Percentiles rank a stretch among this genome's conserved stretches.
These are phyloP conservation scores for Kwoniella shivajii DNA, from an alignment of 1,284 basidiomycete species.

Conservation along the genomic window DNA sequence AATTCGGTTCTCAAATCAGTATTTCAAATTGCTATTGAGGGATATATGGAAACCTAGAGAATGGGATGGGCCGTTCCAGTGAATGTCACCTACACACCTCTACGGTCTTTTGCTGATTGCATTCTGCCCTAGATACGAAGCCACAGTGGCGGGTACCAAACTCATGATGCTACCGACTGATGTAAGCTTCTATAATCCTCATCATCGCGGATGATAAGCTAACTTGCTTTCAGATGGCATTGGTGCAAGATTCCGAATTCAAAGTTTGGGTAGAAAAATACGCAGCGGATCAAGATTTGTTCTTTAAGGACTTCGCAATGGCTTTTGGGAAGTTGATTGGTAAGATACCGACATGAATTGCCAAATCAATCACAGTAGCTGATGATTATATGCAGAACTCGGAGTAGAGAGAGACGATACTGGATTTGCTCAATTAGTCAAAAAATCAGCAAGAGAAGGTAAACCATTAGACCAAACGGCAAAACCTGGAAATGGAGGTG, in stretches of 20 bases:
- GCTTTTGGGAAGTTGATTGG: slow-evolving; percentile 54
- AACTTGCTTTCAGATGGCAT: slow-evolving; percentile 49
- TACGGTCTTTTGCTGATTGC: not conserved
- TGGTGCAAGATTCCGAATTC: slow-evolving; percentile 54
- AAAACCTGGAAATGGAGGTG: slow-evolving; percentile 29
- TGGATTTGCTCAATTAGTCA: slow-evolving; percentile 49
- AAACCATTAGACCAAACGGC: slow-evolving; percentile 43
- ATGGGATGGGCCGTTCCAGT: slow-evolving; percentile 60
- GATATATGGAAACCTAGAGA: slow-evolving; percentile 58
- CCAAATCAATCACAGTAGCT: not conserved
- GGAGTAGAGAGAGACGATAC: slow-evolving; percentile 55
- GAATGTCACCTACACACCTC: slow-evolving; percentile 9
- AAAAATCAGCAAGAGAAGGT: slow-evolving; percentile 46
- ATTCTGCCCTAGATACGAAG: slow-evolving; percentile 43
- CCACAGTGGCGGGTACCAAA: slow-evolving; percentile 55
- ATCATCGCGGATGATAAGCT: slow-evolving; percentile 6
- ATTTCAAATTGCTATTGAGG: slow-evolving; percentile 57
- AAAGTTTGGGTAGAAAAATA: slow-evolving; percentile 55
- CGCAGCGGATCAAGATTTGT: slow-evolving; percentile 59
- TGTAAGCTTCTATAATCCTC: slow-evolving; percentile 26
- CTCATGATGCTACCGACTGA: slow-evolving; percentile 63
- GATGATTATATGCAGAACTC: slow-evolving; percentile 39
- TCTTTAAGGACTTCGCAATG: slow-evolving; percentile 60
- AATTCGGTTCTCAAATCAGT: slow-evolving; percentile 58
- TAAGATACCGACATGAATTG: slow-evolving; percentile 11